Evolutionary conservation across 176 grass and related monocot genomes (phyloP), one percentile per base, ranked within the genome.

Genomic region (Melocanna baccifera): DNA sequence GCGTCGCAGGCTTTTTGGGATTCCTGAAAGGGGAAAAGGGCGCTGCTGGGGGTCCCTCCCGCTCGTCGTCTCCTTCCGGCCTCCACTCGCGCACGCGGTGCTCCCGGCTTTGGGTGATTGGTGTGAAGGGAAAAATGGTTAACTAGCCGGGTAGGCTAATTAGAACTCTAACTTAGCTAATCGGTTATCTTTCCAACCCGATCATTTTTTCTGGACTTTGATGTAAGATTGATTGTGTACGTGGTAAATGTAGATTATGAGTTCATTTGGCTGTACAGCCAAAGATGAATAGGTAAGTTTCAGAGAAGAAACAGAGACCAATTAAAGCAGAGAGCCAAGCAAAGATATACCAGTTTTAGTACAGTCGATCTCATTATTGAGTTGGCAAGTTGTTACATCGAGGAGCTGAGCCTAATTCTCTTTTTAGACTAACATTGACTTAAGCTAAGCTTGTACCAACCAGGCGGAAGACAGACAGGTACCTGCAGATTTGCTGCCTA

Each of bases 31-130:
- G 20, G 46, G 48, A 65, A 66, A 86, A 46, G 55, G 77, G 52
- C 82, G 62, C 70, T 30, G 52, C 15, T 41, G 39, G 20, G 76
- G 76, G 34, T 2, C 47, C 76, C 22, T 6, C 69, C 29, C 22
- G 57, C 14, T 69, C 40, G 87, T 39, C 71, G 87, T 39, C 71
- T 47, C 1, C 56, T 58, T 25, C 56, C 62, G 59, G 76, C 48
- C 55, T 80, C 65, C 83, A 34, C 56, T 36, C 40, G 69, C 82
- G 73, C 15, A 47, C 78, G 83, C 87, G 42, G 6, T 86, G 88
- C 78, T 78, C 71, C 69, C 77, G 76, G 87, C 82, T 76, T 80
- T 80, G 52, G 64, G 78, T 30, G 52, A 26, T 69, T 15, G 39
- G 79, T 72, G 63, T 83, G 69, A 43, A 2, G 19, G 45, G 10